Conservation (phyloP, 2,329 filamentous ascomycete species). For the Epichloe hybrida region DNA sequence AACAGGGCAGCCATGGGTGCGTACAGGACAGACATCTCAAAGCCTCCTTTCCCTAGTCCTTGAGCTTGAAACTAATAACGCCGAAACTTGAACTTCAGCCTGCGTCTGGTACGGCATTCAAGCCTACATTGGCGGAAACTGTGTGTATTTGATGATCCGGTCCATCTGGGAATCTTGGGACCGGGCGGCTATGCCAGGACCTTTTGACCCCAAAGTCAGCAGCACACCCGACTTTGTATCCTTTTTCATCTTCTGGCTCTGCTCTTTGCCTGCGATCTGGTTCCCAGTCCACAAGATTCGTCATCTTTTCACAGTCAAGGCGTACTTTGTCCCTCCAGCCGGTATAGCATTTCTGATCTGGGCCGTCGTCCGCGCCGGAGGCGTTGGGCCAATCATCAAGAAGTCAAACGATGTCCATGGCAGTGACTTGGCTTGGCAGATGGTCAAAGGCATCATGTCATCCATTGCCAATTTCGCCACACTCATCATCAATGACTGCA, state of each 20-base stretch:
- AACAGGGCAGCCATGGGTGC: slow-evolving; percentile 69
- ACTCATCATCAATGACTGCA: slow-evolving; percentile 68
- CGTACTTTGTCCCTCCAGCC: slow-evolving; percentile 70
- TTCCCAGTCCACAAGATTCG: slow-evolving; percentile 81
- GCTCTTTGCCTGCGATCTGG: slow-evolving; percentile 72
- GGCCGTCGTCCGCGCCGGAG: slow-evolving; percentile 69
- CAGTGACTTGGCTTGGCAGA: slow-evolving; percentile 61
- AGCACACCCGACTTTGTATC: slow-evolving; percentile 63
- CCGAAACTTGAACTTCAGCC: slow-evolving; percentile 26
- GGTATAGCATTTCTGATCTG: slow-evolving; percentile 79
- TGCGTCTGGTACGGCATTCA: slow-evolving; percentile 85
- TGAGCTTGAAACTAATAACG: neutral
- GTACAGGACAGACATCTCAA: slow-evolving; percentile 7
- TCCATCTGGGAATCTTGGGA: slow-evolving; percentile 65
- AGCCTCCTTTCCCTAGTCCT: neutral
- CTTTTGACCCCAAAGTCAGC: slow-evolving; percentile 51
- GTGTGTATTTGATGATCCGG: slow-evolving; percentile 79
- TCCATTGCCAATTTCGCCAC: slow-evolving; percentile 86
- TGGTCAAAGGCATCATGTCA: slow-evolving; percentile 77
- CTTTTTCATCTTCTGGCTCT: slow-evolving; percentile 79
- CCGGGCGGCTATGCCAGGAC: slow-evolving; percentile 47
- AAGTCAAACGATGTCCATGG: slow-evolving; percentile 52
- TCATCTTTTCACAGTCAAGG: slow-evolving; percentile 84
- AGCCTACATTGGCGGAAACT: slow-evolving; percentile 70
- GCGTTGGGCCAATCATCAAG: slow-evolving; percentile 68